Conservation (phyloP, 768 basidiomycete genomes). For the Collybiopsis luxurians region DNA sequence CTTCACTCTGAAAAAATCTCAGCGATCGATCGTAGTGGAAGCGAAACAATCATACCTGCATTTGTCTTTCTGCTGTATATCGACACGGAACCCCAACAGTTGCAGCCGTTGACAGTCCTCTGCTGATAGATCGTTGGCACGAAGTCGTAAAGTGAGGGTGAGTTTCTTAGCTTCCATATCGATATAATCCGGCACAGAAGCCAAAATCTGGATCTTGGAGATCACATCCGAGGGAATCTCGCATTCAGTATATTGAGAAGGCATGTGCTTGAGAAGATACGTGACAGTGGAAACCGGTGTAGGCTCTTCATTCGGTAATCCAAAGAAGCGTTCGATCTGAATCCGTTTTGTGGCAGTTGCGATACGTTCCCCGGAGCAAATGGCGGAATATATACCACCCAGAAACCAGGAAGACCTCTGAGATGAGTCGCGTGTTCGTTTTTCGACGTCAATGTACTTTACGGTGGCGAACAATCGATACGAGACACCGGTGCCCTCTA, state of each 20-base stretch:
- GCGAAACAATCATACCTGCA: conserved; percentile 48
- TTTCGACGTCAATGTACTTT: conserved; percentile 49
- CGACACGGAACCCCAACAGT: conserved; percentile 51
- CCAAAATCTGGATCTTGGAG: conserved; percentile 61
- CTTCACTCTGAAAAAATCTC: conserved; percentile 30
- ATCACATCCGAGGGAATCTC: conserved; percentile 53
- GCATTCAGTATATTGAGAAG: conserved; percentile 13
- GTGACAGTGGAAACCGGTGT: conserved; percentile 38
- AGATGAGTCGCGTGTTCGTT: conserved; percentile 18
- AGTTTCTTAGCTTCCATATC: conserved; percentile 45
- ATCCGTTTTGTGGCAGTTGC: conserved; percentile 43
- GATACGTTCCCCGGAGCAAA: conserved; percentile 42
- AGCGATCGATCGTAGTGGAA: conserved; percentile 7
- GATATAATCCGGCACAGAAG: conserved; percentile 56
- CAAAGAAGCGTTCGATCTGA: conserved; percentile 51
- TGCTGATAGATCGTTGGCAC: conserved; percentile 48
- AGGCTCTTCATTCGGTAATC: conserved; percentile 31
- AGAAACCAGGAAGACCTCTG: conserved; percentile 39
- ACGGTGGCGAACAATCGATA: conserved; percentile 71
- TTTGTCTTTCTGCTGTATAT: conserved; percentile 63
- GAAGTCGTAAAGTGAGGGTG: conserved; percentile 58
- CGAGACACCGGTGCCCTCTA: conserved; percentile 52
- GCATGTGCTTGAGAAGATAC: conserved; percentile 28
- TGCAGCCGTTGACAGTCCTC: conserved; percentile 54
- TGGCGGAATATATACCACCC: conserved; percentile 53